phyloP scores from a whole-genome alignment of 1,284 basidiomycete genomes.

The Phaffia rhodozyma region DNA sequence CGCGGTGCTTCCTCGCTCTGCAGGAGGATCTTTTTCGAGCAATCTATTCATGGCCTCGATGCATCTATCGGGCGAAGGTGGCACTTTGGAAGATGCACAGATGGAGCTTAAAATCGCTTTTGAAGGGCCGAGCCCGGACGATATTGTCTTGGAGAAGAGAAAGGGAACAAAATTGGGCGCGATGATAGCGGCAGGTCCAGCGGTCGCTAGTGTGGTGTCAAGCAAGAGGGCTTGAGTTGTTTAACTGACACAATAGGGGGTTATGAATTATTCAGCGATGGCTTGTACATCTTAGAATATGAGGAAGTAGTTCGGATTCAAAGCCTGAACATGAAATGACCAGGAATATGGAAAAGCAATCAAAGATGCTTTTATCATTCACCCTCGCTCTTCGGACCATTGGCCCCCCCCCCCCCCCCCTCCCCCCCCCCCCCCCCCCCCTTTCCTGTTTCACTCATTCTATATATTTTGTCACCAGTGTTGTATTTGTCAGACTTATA shows the following conservation, averaged over 20 bases:
- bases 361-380: too few species aligned
- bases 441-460: too few species aligned
- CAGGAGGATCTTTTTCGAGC: background rate
- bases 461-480: background rate
- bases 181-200: background rate
- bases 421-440: too few species aligned
- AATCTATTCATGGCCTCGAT: background rate
- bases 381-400: too few species aligned
- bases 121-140: constrained; percentile 40
- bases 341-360: too few species aligned
- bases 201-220: background rate
- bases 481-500: background rate
- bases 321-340: too few species aligned
- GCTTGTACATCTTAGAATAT: background rate
- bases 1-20: constrained; percentile 5
- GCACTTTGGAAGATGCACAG: constrained; percentile 16
- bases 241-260: background rate
- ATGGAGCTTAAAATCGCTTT: constrained; percentile 25
- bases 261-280: background rate
- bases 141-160: constrained; percentile 39
- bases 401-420: too few species aligned
- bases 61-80: background rate
- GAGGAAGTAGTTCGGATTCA: too few species aligned
- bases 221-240: background rate
- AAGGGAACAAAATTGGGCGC: constrained; percentile 35